phyloP scores from a whole-genome alignment of 176 grass and related monocot genomes.

The Rhynchospora pubera region DNA sequence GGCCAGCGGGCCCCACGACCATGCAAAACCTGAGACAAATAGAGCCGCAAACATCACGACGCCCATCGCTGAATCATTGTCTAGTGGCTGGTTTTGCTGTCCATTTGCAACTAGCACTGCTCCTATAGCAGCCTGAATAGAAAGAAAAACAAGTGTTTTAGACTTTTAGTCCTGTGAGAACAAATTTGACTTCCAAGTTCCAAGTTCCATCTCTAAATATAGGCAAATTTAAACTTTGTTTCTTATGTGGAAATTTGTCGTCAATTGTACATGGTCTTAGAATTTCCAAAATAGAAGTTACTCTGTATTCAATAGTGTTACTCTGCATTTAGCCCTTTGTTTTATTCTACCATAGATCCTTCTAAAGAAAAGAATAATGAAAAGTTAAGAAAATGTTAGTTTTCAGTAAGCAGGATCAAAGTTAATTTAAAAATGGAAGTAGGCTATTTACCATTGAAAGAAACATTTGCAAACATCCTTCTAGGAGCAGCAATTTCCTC shows the following conservation, averaged over 20 bases:
- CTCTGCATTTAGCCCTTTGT: no score
- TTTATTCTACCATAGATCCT: no score
- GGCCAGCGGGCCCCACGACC: constrained; percentile 14
- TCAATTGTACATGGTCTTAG: no score
- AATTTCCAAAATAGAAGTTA: no score
- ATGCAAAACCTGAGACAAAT: constrained; percentile 9
- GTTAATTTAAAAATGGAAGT: background rate
- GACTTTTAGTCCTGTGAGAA: background rate
- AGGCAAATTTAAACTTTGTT: background rate
- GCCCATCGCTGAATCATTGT: background rate
- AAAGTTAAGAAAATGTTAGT: no score
- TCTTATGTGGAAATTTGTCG: no score
- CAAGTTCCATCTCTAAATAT: background rate
- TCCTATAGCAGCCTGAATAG: background rate
- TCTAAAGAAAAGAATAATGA: no score
- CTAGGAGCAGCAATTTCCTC: constrained; percentile 12
- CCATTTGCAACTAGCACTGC: background rate
- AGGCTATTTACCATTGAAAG: constrained; percentile 2
- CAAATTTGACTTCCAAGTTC: background rate
- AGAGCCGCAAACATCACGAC: background rate
- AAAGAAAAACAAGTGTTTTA: background rate
- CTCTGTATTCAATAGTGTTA: no score
- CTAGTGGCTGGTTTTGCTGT: background rate
- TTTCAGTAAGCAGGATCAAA: no score
- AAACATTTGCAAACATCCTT: constrained; percentile 18